Conservation (phyloP, 306 rosid genomes). For the Cucurbita argyrosperma region DNA sequence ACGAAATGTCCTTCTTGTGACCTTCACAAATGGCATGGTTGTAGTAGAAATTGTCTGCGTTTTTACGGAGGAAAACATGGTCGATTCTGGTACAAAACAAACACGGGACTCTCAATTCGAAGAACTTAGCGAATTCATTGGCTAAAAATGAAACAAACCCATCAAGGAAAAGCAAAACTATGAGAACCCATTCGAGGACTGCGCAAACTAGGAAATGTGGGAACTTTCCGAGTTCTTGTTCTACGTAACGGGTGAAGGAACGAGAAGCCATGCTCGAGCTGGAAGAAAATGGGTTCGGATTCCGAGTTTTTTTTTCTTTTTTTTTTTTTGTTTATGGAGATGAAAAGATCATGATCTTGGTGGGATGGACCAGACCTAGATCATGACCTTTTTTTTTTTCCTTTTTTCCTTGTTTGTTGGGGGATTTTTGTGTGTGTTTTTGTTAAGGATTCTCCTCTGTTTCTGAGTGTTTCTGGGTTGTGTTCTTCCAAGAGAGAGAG, state of each 20-base stretch:
- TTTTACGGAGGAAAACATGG: constrained; percentile 34
- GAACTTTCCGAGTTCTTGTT: constrained; percentile 10
- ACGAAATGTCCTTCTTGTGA: constrained; percentile 65
- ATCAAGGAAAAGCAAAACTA: constrained; percentile 47
- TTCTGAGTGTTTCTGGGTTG: not conserved
- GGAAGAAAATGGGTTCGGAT: not conserved
- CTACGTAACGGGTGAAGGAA: not conserved
- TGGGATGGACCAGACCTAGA: constrained; percentile 8
- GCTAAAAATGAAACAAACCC: constrained; percentile 60
- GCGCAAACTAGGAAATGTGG: constrained; percentile 56
- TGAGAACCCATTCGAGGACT: constrained; percentile 68
- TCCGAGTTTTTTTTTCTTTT: no score
- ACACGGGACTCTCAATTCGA: constrained; percentile 56
- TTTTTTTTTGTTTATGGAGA: not conserved
- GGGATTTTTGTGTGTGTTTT: not conserved
- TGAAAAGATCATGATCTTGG: constrained; percentile 11
- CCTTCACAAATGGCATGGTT: constrained; percentile 58
- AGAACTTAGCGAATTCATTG: constrained; percentile 60
- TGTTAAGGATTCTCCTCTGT: not conserved
- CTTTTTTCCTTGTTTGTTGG: not conserved
- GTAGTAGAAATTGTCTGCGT: constrained; percentile 44
- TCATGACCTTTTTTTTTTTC: constrained; percentile 3
- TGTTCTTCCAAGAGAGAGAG: not conserved
- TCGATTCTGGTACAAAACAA: constrained; percentile 70
- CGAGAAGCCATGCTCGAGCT: not conserved